Conservation (phyloP, 2,329 filamentous ascomycete species). For the Colletotrichum cuscutae region DNA sequence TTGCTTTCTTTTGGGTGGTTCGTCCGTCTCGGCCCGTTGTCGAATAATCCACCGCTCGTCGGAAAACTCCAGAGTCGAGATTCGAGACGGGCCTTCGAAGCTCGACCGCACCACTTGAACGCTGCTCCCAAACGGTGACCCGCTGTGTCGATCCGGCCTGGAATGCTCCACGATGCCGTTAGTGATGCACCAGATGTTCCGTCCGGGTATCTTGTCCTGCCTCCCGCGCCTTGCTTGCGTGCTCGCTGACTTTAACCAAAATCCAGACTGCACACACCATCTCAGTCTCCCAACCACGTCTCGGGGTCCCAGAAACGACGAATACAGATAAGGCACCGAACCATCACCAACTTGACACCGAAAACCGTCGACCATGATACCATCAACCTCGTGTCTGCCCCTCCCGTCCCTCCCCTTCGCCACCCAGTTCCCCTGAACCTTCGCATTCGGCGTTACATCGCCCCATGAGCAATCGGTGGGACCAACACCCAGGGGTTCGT, state of each 20-base stretch:
- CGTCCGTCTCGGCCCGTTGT: slow-evolving; percentile 2
- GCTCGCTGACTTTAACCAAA: not conserved
- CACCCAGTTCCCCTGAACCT: slow-evolving; percentile 21
- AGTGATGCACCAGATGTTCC: not conserved
- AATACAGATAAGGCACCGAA: slow-evolving; percentile 7
- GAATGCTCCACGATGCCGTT: slow-evolving; percentile 15
- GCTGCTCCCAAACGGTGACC: not conserved
- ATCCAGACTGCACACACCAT: not conserved
- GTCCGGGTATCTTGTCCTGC: not conserved
- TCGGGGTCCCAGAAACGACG: no score
- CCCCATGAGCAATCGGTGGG: slow-evolving; percentile 23
- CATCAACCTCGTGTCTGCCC: slow-evolving; percentile 9
- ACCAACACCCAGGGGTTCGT: not conserved
- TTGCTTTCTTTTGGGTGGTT: slow-evolving; percentile 12
- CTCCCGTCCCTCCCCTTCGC: not conserved
- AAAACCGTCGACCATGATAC: not conserved
- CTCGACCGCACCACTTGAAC: not conserved
- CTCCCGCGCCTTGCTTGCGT: not conserved
- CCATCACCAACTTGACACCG: not conserved
- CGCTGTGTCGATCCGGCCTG: slow-evolving; percentile 22
- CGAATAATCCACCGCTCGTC: not conserved
- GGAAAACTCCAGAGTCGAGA: slow-evolving; percentile 6
- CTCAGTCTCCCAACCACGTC: not conserved
- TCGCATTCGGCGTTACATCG: slow-evolving; percentile 21
- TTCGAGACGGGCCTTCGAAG: not conserved